phyloP scores from a whole-genome alignment of 1,284 basidiomycete species.

The Papiliotrema fonsecae region DNA sequence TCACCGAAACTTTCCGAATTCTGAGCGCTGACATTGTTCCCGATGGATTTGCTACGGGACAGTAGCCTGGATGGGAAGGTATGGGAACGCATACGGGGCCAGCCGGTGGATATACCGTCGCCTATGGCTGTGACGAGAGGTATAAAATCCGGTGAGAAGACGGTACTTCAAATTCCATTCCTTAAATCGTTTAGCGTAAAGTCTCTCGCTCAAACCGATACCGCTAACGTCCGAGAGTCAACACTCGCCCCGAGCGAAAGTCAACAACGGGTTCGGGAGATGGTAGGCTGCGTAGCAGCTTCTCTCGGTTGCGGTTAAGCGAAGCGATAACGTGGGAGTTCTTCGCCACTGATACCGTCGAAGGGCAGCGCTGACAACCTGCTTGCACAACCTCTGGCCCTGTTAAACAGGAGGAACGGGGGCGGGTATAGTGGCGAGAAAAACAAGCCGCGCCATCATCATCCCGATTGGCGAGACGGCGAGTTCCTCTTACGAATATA shows the following conservation, averaged over 20 bases:
- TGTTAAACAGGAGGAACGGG: no score
- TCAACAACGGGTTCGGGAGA: not conserved
- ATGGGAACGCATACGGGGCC: conserved; percentile 8
- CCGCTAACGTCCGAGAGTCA: no score
- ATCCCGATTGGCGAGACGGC: no score
- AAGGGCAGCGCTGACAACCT: no score
- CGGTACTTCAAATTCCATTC: conserved; percentile 2
- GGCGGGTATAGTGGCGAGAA: no score
- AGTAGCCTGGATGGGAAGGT: conserved; percentile 18
- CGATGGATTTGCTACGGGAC: conserved; percentile 5
- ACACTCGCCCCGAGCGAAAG: no score
- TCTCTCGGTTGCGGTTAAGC: not conserved
- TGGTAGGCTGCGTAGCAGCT: not conserved
- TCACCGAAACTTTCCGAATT: conserved; percentile 10
- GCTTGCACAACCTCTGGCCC: no score
- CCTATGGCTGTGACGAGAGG: not conserved
- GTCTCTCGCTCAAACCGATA: no score
- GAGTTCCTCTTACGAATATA: no score
- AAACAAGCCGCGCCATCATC: no score
- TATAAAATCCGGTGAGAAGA: conserved; percentile 1
- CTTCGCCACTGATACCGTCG: not conserved
- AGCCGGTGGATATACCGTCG: not conserved
- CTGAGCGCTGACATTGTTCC: not conserved
- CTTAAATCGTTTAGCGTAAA: no score
- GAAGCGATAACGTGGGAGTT: not conserved